Conservation (phyloP, 345 rosid species). For the Gossypium arboreum region DNA sequence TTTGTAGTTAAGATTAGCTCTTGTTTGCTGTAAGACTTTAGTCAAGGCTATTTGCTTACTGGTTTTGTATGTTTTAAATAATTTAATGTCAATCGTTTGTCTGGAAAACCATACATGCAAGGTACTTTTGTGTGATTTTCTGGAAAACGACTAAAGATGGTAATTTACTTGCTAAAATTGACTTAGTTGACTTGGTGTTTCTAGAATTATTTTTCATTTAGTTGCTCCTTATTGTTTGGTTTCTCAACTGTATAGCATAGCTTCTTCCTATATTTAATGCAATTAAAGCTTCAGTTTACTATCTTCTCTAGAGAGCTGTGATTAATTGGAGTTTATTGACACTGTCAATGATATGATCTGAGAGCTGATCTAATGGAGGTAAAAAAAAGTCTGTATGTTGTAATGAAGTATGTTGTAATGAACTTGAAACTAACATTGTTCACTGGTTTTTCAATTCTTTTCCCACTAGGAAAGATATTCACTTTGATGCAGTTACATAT, state of each 20-base stretch:
- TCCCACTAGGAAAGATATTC: not conserved
- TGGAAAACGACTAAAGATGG: not conserved
- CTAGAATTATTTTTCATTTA: not conserved
- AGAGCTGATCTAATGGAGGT: not conserved
- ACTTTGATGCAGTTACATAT: not conserved
- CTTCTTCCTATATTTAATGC: not conserved
- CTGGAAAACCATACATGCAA: not conserved
- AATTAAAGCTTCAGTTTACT: not conserved
- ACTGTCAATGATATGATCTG: not conserved
- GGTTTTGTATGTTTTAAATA: not conserved
- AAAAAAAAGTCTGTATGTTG: not conserved
- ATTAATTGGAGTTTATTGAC: not conserved
- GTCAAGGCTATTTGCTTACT: not conserved
- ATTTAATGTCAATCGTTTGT: not conserved
- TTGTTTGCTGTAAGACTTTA: not conserved
- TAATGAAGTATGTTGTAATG: not conserved
- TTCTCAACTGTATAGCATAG: not conserved
- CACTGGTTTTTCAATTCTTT: not conserved
- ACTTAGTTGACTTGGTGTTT: not conserved
- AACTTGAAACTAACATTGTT: not conserved
- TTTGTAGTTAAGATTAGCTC: not conserved
- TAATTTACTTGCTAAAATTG: not conserved
- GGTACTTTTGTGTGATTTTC: not conserved
- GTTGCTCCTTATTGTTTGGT: not conserved
- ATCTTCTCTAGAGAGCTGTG: not conserved